Base-by-base conservation (phyloP, 805 yeast species). In the Zygoascus ofunaensis region DNA sequence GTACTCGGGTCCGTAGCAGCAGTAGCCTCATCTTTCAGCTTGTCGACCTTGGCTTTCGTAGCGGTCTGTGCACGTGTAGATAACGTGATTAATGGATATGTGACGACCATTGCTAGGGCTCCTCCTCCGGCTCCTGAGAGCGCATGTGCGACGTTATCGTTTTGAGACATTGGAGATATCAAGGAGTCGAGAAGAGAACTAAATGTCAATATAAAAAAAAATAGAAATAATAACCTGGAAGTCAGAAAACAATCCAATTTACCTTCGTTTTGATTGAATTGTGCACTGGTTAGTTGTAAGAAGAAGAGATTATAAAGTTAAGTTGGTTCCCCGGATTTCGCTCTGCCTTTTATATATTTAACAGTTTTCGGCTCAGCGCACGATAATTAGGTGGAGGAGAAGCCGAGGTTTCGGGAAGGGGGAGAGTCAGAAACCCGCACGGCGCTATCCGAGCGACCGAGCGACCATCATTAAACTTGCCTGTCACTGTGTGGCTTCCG, bases 71-170 rank as follows among this genome's bases (percentile, higher is more conserved):
- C 94, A 43, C 85, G 74, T 0, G 96, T 87, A 1, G 94, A 82
- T 45, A 87, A 65, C 1, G 94, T 83, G 48, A 86, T 87, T 54
- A 89, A 68, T 1, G 97, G 97, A 59, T 89, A 89, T 0, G 97
- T 89, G 34, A 87, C 79, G 0, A 81, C 74, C 81, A 87, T 82
- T 2, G 95, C 76, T 23, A 86, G 72, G 19, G 90, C 87, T 12
- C 97, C 97, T 22, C 95, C 95, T 4, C 89, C 81, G 30, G 95
- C 95, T 8, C 97, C 97, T 4, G 95, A 83, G 8, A 89, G 63
- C n/a, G 96, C 96, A 59, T 89, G 96, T 12, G 92, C 87, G 32
- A 84, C 65, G 41, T 63, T 65, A 50, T 66, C 68, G 46, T 52
- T 52, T 41, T 19, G 26, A 19, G 55, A 47, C 58, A 55, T 58